A percentile compares a stretch with the other conserved stretches of the same genome.
Evolutionary conservation across 2,329 filamentous ascomycete genomes (phyloP).

Genomic region (Teratosphaeria zuluensis): DNA sequence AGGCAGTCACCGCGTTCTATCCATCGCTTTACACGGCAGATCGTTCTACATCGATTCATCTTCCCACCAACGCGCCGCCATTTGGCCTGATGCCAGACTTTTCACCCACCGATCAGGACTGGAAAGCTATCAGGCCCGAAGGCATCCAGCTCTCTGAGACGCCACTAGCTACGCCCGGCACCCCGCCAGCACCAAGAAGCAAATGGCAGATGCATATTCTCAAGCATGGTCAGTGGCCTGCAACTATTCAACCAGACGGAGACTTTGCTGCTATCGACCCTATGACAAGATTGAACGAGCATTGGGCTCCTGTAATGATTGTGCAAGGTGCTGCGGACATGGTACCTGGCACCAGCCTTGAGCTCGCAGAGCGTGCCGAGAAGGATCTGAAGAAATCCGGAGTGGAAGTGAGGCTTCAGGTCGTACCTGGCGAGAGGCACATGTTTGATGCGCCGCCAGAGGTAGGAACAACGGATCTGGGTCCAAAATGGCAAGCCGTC

Average conservation of each 20-base stretch:
- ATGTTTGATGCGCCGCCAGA: slow-evolving; percentile 14
- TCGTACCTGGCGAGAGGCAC: slow-evolving; percentile 9
- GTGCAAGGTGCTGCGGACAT: slow-evolving; percentile 11
- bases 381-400: slow-evolving; percentile 8
- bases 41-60: too few relatives aligned
- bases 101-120: slow-evolving; percentile 9
- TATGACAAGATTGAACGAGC: slow-evolving; percentile 7
- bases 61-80: slow-evolving; percentile 3
- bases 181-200: slow-evolving; percentile 8
- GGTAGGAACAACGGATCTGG: slow-evolving; percentile 7
- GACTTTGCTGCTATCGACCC: slow-evolving; percentile 11
- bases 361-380: slow-evolving; percentile 8
- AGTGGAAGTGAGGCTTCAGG: slow-evolving; percentile 8
- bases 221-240: slow-evolving; percentile 11
- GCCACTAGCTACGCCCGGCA: slow-evolving; percentile 4
- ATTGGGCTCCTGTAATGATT: slow-evolving; percentile 13
- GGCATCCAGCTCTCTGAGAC: slow-evolving; percentile 8
- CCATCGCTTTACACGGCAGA: slow-evolving; percentile 7
- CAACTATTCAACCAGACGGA: slow-evolving; percentile 10
- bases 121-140: slow-evolving; percentile 3
- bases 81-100: slow-evolving; percentile 11
- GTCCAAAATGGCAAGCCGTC: slow-evolving; percentile 7
- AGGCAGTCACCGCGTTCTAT: slow-evolving; percentile 14
- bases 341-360: slow-evolving; percentile 10
- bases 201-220: slow-evolving; percentile 12